Conservation (phyloP, 2,329 filamentous ascomycete species). For the Cytospora mali region DNA sequence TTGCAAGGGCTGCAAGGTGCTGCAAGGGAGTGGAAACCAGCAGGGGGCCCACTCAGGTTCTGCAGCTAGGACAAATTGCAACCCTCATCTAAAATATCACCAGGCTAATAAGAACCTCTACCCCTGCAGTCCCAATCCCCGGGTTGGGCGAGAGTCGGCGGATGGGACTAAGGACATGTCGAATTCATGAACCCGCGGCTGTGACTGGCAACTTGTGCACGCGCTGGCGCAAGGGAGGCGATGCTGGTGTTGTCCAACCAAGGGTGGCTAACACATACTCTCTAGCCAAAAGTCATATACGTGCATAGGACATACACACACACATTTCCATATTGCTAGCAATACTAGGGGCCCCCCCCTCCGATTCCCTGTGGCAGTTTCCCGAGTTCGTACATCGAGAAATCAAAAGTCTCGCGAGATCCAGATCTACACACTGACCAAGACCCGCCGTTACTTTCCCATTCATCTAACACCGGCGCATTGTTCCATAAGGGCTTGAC, state of each 20-base stretch:
- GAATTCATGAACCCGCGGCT: not conserved
- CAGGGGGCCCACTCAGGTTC: slow-evolving; percentile 8
- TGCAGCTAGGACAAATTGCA: slow-evolving; percentile 23
- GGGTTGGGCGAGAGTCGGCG: slow-evolving; percentile 12
- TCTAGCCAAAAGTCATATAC: not conserved
- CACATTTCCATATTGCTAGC: not conserved
- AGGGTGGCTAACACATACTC: slow-evolving; percentile 23
- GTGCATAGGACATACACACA: not conserved
- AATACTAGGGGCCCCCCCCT: slow-evolving; percentile 6
- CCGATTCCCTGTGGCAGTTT: slow-evolving; percentile 6
- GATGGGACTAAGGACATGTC: not conserved
- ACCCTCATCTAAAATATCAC: slow-evolving; percentile 20
- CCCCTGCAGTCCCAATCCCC: slow-evolving; percentile 18
- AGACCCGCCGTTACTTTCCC: slow-evolving; percentile 22
- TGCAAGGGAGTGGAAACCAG: slow-evolving; percentile 12
- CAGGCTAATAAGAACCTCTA: slow-evolving; percentile 7
- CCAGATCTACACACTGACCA: slow-evolving; percentile 23
- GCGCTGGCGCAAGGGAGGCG: not conserved
- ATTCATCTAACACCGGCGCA: slow-evolving; percentile 8
- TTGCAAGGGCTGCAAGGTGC: slow-evolving; percentile 8
- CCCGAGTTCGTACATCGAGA: slow-evolving; percentile 15
- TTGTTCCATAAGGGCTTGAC: slow-evolving; percentile 13
- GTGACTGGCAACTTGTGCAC: not conserved
- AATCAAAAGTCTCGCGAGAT: slow-evolving; percentile 18
- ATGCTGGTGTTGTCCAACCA: slow-evolving; percentile 26